A percentile compares a stretch with the other conserved stretches of the same genome.
phyloP scores from a whole-genome alignment of 345 rosid genomes.

The Hibiscus tridactylites region DNA sequence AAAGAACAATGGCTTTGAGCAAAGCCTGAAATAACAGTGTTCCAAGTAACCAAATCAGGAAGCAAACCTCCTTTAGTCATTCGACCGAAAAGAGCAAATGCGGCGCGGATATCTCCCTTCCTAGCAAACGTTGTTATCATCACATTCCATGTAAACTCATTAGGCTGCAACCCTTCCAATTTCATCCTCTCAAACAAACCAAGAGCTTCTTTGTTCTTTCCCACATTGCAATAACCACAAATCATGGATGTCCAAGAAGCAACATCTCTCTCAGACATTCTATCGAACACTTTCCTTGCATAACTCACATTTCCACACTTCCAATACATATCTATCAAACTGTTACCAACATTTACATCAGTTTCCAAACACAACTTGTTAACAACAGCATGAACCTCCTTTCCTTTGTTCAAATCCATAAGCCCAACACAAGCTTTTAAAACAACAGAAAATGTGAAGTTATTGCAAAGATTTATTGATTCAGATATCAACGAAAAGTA shows the following conservation, averaged over 20 bases:
- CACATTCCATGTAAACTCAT: conserved; percentile 40
- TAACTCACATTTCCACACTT: conserved; percentile 25
- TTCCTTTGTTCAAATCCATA: conserved; percentile 34
- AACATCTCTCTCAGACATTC: conserved; percentile 20
- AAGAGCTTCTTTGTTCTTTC: conserved; percentile 22
- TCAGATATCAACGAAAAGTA: conserved; percentile 29
- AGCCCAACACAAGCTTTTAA: conserved; percentile 44
- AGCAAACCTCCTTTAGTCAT: conserved; percentile 33
- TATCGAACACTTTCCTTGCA: conserved; percentile 33
- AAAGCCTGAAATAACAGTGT: conserved; percentile 46
- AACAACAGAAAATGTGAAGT: conserved; percentile 35
- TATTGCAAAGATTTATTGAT: conserved; percentile 21
- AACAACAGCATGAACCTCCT: conserved; percentile 29
- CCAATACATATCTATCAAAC: conserved; percentile 34
- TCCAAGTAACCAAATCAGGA: conserved; percentile 50
- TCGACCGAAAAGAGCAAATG: conserved; percentile 20
- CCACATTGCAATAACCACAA: conserved; percentile 33
- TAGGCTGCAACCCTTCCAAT: conserved; percentile 35
- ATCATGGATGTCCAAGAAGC: conserved; percentile 50
- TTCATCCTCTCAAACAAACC: conserved; percentile 33
- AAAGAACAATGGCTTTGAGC: conserved; percentile 28
- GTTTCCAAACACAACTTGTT: conserved; percentile 19
- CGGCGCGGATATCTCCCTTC: conserved; percentile 28
- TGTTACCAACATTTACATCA: conserved; percentile 25
- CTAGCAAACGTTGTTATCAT: conserved; percentile 35